Conservation (phyloP, 768 basidiomycete species). For the Chalciporus sphaerocephalus region DNA sequence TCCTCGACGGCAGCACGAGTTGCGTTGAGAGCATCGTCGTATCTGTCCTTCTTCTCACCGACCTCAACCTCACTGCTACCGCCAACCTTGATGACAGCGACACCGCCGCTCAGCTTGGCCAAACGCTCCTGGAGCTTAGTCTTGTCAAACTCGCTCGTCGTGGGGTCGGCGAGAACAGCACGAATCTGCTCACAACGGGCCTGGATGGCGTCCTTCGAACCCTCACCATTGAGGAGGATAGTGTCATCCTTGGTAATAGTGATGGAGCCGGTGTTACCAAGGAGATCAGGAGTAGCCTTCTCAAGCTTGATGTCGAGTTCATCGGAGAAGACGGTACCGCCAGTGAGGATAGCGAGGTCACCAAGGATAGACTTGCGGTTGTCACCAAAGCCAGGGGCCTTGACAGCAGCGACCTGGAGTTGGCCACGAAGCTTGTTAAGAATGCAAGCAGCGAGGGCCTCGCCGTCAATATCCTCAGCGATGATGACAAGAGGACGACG, state of each 20-base stretch:
- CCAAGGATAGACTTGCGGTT: constrained; percentile 98
- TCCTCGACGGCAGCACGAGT: constrained; percentile 98
- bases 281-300: constrained; percentile 79
- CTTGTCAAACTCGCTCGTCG: constrained; percentile 91
- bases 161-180: constrained; percentile 68
- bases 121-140: constrained; percentile 95
- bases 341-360: constrained; percentile 94
- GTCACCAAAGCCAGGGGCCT: constrained; percentile 98
- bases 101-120: constrained; percentile 93
- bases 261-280: constrained; percentile 86
- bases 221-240: constrained; percentile 90
- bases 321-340: constrained; percentile 95
- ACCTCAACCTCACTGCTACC: constrained; percentile 94
- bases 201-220: constrained; percentile 83
- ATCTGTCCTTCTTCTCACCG: constrained; percentile 98
- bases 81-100: constrained; percentile 98
- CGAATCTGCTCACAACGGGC: constrained; percentile 97
- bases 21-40: constrained; percentile 96
- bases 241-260: constrained; percentile 98
- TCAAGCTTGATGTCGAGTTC: constrained; percentile 98
- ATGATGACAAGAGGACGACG: constrained; percentile 93
- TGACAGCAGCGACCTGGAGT: constrained; percentile 89
- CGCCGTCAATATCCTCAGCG: constrained; percentile 96
- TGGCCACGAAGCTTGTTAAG: constrained; percentile 99
- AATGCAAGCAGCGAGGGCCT: constrained; percentile 95